A percentile compares a stretch with the other conserved stretches of the same genome.
These are phyloP conservation scores for Microdochium trichocladiopsis DNA, from an alignment of 2,329 filamentous ascomycete species.

Conservation along the genomic window DNA sequence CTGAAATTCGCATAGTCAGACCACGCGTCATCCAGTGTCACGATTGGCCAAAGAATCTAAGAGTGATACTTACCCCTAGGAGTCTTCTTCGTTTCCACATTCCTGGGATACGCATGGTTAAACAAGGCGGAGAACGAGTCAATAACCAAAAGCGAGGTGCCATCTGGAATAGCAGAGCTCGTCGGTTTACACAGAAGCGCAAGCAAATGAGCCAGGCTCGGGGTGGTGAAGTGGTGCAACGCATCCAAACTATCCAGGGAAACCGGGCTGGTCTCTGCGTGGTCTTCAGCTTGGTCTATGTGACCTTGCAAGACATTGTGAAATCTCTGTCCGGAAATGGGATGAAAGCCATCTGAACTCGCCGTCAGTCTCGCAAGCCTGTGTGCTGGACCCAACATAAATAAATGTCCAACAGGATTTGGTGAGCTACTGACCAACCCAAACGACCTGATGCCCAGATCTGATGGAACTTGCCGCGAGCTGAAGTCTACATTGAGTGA, in stretches of 20 bases:
- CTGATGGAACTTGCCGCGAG: conserved; percentile 57
- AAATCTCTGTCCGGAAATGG: conserved; percentile 29
- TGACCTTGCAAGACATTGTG: conserved; percentile 13
- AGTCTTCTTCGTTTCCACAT: conserved; percentile 26
- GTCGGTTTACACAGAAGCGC: conserved; percentile 67
- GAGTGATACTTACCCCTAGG: conserved; percentile 32
- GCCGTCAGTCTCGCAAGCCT: neutral
- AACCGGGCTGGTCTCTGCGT: conserved; percentile 3
- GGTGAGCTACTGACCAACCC: conserved; percentile 61
- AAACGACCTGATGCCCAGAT: conserved; percentile 59
- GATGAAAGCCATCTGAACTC: conserved; percentile 34
- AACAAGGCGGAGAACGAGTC: conserved; percentile 73
- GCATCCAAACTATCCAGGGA: conserved; percentile 12
- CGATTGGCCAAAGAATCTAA: no score
- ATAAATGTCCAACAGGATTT: neutral
- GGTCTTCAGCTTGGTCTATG: conserved; percentile 1
- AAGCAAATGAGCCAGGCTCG: conserved; percentile 64
- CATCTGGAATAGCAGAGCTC: conserved; percentile 50
- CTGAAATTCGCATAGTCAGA: conserved; percentile 12
- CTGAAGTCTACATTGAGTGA: conserved; percentile 54
- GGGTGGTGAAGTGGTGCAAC: conserved; percentile 43
- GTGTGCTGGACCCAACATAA: no score
- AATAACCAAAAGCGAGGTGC: conserved; percentile 65
- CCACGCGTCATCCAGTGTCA: no score
- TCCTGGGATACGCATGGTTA: conserved; percentile 64